Base-by-base conservation (phyloP, 2,329 filamentous ascomycete species). In the Tolypocladium pustulatum region DNA sequence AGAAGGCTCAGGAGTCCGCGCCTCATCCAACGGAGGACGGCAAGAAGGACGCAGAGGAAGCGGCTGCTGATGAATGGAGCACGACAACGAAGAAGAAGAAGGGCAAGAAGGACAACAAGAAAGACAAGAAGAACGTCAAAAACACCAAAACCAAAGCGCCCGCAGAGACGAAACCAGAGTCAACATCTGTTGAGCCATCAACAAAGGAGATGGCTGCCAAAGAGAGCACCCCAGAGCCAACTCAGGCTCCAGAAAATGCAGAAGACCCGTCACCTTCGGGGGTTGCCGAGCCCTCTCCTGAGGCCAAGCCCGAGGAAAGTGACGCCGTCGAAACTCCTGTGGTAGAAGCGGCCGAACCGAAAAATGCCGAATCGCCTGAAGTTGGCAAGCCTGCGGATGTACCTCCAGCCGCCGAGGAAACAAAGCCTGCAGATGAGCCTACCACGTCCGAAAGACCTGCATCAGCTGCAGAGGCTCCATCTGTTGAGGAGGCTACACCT, bases 51-150 rank as follows among this genome's bases (percentile, higher is more conserved):
- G 59, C 63, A 20, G 49, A 61, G 25, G 57, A 65, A 41, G 52
- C 30, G 20, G 60, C 38, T 15, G 59, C 65, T 15, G 62, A 62
- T 27, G 52, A 56, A 41, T 38, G 54, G 60, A 57, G 41, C 54
- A 20, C 57, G 9, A 17, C 52, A 41, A 57, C 58, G 37, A 65
- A 63, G 54, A 60, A 52, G 40, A 68, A 66, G 64, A 62, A 60
- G 38, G 59, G 38, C 7, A 68, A 65, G 57, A 65, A 67, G 64
- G 64, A 62, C 51, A 58, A n/a, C n/a, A 69, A 66, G 58, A 66
- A 64, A 57, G 60, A 65, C n/a, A 64, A 66, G 51, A 59, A 62
- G 40, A 61, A 32, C 40, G 49, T 20, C 17, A 62, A 62, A 32
- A 32, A 13, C 40, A 27, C 61, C 62, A 36, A 65, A 59, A 25